Evolutionary conservation across 306 rosid species (phyloP), one percentile per base, ranked within the genome.

Genomic region (Canavalia ensiformis): DNA sequence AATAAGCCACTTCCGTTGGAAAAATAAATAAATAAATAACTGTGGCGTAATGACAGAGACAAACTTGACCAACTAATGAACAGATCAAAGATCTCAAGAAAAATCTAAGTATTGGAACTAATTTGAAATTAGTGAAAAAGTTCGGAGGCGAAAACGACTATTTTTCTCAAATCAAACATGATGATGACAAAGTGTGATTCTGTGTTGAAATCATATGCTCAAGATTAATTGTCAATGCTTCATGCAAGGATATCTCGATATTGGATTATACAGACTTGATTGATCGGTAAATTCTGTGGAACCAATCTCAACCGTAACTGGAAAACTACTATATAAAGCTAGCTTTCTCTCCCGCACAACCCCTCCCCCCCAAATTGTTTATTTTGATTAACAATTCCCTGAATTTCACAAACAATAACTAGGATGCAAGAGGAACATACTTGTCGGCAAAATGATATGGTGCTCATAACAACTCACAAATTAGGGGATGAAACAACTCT

Each of bases 371-470:
- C 4, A 10, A 4, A 25, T 25, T 10, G 42, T 25, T 74, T 8
- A 65, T 69, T 55, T 56, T 4, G 44, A 62, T 62, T 54, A 42
- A 73, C 30, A 73, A 73, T 35, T 67, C 39, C 68, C 25, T 44
- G 7, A 50, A 71, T 34, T 77, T 35, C 29, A 71, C 77, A 82
- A 62, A 70, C 29, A 46, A 82, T 67, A 41, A 39, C 34, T n/a
- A 5, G 29, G 8, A 33, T 42, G 50, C 63, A 65, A 13, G 37
- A 30, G 68, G 78, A 62, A 50, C 35, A 72, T 18, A 73, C 33
- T 49, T 25, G 30, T 29, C 59, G 37, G 50, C 33, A 79, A 60
- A 57, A 18, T 47, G 50, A 13, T 31, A 52, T 49, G 73, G 39
- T 31, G 76, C 8, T 30, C 49, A 9, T 57, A 41, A 44, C 30